Evolutionary conservation across 345 rosid genomes (phyloP).

Genomic region (Eucalyptus lansdowneana): DNA sequence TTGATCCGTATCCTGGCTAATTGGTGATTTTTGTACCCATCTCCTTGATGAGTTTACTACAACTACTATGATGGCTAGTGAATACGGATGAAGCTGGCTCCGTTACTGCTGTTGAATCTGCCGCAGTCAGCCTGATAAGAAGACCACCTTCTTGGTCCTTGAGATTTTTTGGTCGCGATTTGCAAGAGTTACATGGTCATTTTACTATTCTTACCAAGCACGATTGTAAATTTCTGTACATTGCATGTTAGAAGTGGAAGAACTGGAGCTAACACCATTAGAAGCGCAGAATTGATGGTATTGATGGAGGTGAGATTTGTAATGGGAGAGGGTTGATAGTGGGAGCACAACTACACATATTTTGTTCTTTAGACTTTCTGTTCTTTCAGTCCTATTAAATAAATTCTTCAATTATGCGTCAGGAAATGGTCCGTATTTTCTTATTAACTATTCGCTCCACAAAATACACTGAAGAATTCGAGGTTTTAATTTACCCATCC

Average conservation of each 20-base stretch:
- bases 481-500: neutral
- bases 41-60: neutral
- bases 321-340: neutral
- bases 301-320: neutral
- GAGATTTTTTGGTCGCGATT: neutral
- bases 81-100: neutral
- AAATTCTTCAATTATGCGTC: neutral
- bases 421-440: neutral
- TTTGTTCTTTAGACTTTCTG: neutral
- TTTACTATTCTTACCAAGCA: neutral
- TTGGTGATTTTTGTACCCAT: neutral
- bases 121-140: neutral
- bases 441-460: neutral
- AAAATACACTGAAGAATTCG: neutral
- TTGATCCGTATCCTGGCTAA: neutral
- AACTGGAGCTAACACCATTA: neutral
- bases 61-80: neutral
- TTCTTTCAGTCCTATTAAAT: neutral
- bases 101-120: neutral
- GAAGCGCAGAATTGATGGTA: neutral
- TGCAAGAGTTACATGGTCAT: neutral
- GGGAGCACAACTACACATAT: neutral
- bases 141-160: neutral
- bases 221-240: neutral
- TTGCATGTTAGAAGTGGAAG: neutral